phyloP scores from a whole-genome alignment of 148 eudicot species.

The Simmondsia chinensis region DNA sequence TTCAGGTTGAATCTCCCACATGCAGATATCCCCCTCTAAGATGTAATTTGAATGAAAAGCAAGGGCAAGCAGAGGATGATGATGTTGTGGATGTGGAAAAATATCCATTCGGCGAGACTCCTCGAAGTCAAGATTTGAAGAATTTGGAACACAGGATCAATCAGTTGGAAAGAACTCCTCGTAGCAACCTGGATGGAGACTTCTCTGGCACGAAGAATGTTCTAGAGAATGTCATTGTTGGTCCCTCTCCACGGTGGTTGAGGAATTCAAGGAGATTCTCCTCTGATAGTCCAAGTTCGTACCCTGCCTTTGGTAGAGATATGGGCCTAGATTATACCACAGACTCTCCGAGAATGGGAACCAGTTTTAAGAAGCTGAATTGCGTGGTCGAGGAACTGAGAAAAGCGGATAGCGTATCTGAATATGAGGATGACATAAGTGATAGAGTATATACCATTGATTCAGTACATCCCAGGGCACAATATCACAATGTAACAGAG shows the following conservation, averaged over 20 bases:
- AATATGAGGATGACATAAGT: constrained; percentile 58
- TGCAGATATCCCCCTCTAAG: constrained; percentile 71
- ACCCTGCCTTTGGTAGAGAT: constrained; percentile 31
- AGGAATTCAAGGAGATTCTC: constrained; percentile 44
- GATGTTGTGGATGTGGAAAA: constrained; percentile 57
- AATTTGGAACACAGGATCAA: constrained; percentile 70
- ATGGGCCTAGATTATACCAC: constrained; percentile 26
- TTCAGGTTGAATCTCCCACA: constrained; percentile 28
- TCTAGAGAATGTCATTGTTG: constrained; percentile 65
- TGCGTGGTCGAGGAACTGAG: constrained; percentile 34
- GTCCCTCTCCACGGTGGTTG: constrained; percentile 48
- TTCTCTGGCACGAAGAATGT: constrained; percentile 26
- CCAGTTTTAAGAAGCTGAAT: constrained; percentile 40
- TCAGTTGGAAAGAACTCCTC: constrained; percentile 63
- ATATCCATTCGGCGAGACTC: constrained; percentile 63
- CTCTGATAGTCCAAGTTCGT: constrained; percentile 39
- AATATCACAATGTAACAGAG: constrained; percentile 35
- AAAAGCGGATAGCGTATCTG: constrained; percentile 50
- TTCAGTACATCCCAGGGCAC: constrained; percentile 45
- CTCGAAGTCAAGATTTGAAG: constrained; percentile 50
- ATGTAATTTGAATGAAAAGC: constrained; percentile 46
- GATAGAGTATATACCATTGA: constrained; percentile 92
- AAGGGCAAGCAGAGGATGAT: constrained; percentile 36
- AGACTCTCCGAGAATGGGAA: constrained; percentile 51
- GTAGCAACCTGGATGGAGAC: constrained; percentile 38